These are phyloP conservation scores for Tulasnella calospora DNA, from an alignment of 768 basidiomycete genomes.

Conservation along the genomic window DNA sequence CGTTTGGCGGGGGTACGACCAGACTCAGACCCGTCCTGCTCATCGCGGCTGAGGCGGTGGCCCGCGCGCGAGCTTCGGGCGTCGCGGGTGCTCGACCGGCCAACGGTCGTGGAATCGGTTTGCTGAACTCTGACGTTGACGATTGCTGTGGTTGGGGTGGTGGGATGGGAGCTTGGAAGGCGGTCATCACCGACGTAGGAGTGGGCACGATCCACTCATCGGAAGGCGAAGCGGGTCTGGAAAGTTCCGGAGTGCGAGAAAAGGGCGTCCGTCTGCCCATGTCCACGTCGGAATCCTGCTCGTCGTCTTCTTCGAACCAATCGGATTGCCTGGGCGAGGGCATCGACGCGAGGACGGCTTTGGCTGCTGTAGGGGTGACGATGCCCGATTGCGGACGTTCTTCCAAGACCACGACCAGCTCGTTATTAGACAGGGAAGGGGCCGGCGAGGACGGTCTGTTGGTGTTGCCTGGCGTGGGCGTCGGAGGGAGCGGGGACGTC, in stretches of 20 bases:
- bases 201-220: neutral
- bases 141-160: no score
- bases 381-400: neutral
- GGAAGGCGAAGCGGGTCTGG: neutral
- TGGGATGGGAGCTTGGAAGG: neutral
- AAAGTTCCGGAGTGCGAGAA: neutral
- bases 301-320: conserved; percentile 18
- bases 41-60: neutral
- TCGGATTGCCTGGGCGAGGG: conserved; percentile 3
- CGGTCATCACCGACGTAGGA: neutral
- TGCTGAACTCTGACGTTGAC: neutral
- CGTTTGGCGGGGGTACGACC: neutral
- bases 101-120: neutral
- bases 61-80: neutral
- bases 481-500: conserved; percentile 13
- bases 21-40: neutral
- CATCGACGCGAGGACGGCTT: neutral
- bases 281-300: neutral
- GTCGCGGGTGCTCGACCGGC: neutral
- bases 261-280: neutral
- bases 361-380: neutral
- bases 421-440: neutral
- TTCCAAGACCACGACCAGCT: neutral
- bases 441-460: no score
- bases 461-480: neutral